Base-by-base conservation (phyloP, 176 grass and related monocot genomes). In the Tillandsia leiboldiana region DNA sequence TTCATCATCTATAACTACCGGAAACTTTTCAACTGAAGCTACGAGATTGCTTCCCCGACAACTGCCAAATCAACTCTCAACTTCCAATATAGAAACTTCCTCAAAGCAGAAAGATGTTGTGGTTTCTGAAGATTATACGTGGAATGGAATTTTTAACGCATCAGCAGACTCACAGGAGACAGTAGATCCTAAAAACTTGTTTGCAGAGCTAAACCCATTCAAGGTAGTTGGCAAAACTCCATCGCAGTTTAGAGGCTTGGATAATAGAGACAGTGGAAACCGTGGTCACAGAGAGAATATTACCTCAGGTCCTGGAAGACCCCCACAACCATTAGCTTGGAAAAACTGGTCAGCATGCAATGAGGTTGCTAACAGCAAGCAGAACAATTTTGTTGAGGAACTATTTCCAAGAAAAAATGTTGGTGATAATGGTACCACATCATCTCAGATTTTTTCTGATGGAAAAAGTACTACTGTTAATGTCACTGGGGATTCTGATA, bases 191-290 rank as follows among this genome's bases (percentile, higher is more conserved):
- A 89, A 65, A 79, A 90, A 90, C 64, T 83, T 93, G 59, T 99
- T 99, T 93, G 94, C 94, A 22, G 94, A 99, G 42, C 80, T 99
- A 75, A 99, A 99, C 74, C 94, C 94, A 71, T 88, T 99, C 65
- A 71, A 78, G 8, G 76, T 51, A 76, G 73, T 54, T 72, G 83
- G 79, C 29, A 85, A 80, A 74, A 66, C 26, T n/a, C 68, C 79
- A 80, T 26, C 77, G 72, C 70, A 67, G 48, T 88, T 80, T 72
- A 88, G 85, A 53, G 82, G 70, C 42, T 22, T 66, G 74, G 85
- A 83, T 70, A 79, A 79, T 70, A 82, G 85, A 83, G 89, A 88
- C 54, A 84, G 63, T 47, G 93, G 75, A 52, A 80, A 85, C 58
- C 86, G 93, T 73, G 93, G 71, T 49, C 86, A 78, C 11, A 81